These are phyloP conservation scores for Gossypium longicalyx DNA, from an alignment of 345 rosid genomes.

Conservation along the genomic window DNA sequence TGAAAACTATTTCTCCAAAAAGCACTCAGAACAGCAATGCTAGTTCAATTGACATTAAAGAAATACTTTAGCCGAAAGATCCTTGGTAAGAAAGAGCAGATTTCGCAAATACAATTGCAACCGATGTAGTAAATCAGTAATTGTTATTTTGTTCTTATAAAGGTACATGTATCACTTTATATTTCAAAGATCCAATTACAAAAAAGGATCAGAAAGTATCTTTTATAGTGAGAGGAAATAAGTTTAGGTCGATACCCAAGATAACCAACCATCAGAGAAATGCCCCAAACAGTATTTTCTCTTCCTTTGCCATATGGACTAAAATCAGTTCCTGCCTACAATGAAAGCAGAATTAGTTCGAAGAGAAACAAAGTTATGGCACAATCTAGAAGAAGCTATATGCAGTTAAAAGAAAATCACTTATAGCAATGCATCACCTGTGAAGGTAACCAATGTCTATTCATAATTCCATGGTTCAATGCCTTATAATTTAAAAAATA, in stretches of 20 bases:
- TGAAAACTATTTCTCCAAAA: neutral
- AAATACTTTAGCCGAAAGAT: neutral
- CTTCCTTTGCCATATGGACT: slow-evolving; percentile 83
- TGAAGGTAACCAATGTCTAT: neutral
- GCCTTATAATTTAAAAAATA: neutral
- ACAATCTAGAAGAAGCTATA: slow-evolving; percentile 2
- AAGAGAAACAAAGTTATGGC: neutral
- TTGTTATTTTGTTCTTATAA: neutral
- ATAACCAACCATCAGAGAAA: slow-evolving; percentile 83
- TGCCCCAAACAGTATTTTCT: slow-evolving; percentile 94
- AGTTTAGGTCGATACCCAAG: slow-evolving; percentile 60
- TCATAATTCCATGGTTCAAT: neutral
- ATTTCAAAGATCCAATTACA: neutral
- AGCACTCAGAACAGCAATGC: neutral
- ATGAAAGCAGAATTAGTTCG: slow-evolving; percentile 14
- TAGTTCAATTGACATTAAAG: neutral
- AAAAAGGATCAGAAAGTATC: slow-evolving; percentile 2
- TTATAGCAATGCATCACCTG: slow-evolving; percentile 2
- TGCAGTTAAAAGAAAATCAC: neutral
- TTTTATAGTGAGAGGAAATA: slow-evolving; percentile 6
- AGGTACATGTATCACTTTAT: neutral
- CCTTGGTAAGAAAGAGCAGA: neutral
- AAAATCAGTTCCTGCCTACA: slow-evolving; percentile 76
- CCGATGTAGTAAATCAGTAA: neutral
- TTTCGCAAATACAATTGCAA: neutral